These are phyloP conservation scores for Suillus sp. DNA, from an alignment of 768 basidiomycete genomes.

Conservation along the genomic window DNA sequence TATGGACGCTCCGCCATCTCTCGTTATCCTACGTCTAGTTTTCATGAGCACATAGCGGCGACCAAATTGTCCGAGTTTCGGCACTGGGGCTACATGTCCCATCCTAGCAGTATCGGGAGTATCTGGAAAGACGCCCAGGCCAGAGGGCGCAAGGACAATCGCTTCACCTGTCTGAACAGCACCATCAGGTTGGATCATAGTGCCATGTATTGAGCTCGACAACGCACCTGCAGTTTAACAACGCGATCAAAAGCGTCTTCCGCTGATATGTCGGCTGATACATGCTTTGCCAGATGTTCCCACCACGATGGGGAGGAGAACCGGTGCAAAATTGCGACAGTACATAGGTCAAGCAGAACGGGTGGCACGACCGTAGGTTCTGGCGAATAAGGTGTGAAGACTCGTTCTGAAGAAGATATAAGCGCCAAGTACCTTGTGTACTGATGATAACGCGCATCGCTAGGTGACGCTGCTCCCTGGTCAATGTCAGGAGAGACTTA, in stretches of 20 bases:
- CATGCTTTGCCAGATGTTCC: slow-evolving; percentile 67
- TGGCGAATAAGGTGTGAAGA: slow-evolving; percentile 27
- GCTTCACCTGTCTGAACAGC: slow-evolving; percentile 65
- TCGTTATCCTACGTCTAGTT: slow-evolving; percentile 60
- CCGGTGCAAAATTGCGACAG: slow-evolving; percentile 64
- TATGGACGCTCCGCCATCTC: slow-evolving; percentile 66
- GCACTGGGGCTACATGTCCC: slow-evolving; percentile 18
- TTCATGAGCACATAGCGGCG: slow-evolving; percentile 61
- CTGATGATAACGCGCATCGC: slow-evolving; percentile 74
- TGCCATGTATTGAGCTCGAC: slow-evolving; percentile 7
- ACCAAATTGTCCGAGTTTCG: slow-evolving; percentile 50
- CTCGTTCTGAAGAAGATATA: not conserved
- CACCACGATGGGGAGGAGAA: slow-evolving; percentile 81
- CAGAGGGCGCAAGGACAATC: slow-evolving; percentile 67
- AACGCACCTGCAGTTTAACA: slow-evolving; percentile 60
- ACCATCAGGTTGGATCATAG: not conserved
- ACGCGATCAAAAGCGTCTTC: slow-evolving; percentile 67
- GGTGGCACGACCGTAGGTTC: slow-evolving; percentile 76
- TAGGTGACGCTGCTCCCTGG: slow-evolving; percentile 70
- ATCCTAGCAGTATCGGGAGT: slow-evolving; percentile 16
- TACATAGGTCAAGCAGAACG: slow-evolving; percentile 66
- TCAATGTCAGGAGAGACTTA: slow-evolving; percentile 55
- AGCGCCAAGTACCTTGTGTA: slow-evolving; percentile 57
- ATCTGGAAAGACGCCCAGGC: slow-evolving; percentile 46
- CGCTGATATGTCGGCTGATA: slow-evolving; percentile 60